phyloP scores from a whole-genome alignment of 164 flowering plant genomes.

The Chloranthus sessilifolius region DNA sequence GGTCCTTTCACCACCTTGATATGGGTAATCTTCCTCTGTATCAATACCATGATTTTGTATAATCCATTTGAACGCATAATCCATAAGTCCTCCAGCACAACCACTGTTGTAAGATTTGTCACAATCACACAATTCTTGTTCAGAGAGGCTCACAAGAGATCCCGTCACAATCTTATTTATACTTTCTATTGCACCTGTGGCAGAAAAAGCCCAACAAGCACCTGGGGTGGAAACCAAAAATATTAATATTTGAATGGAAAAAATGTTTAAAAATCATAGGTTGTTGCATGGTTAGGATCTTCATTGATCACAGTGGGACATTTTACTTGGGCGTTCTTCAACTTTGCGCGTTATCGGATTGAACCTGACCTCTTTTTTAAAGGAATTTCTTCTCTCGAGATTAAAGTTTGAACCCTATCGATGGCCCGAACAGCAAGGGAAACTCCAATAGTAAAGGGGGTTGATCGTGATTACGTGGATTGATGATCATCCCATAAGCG shows the following conservation, averaged over 20 bases:
- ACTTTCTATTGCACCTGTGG: constrained; percentile 96
- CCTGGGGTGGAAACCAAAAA: constrained; percentile 36
- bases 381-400: too few species aligned
- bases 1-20: constrained; percentile 34
- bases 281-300: neutral
- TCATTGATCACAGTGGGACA: too few species aligned
- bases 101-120: constrained; percentile 73
- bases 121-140: constrained; percentile 89
- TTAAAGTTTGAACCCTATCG: too few species aligned
- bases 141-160: constrained; percentile 83
- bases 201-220: constrained; percentile 97
- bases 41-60: constrained; percentile 80
- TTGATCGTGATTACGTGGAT: too few species aligned
- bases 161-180: constrained; percentile 81
- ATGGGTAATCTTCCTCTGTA: constrained; percentile 90
- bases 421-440: too few species aligned
- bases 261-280: neutral
- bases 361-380: too few species aligned
- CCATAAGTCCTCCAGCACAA: constrained; percentile 94
- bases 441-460: too few species aligned
- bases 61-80: constrained; percentile 78
- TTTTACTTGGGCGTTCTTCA: too few species aligned
- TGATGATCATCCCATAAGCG: too few species aligned
- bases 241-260: neutral
- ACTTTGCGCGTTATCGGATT: too few species aligned